Evolutionary conservation across 148 eudicot species (phyloP), one percentile per base, ranked within the genome.

Genomic region (Rhododendron henanense): DNA sequence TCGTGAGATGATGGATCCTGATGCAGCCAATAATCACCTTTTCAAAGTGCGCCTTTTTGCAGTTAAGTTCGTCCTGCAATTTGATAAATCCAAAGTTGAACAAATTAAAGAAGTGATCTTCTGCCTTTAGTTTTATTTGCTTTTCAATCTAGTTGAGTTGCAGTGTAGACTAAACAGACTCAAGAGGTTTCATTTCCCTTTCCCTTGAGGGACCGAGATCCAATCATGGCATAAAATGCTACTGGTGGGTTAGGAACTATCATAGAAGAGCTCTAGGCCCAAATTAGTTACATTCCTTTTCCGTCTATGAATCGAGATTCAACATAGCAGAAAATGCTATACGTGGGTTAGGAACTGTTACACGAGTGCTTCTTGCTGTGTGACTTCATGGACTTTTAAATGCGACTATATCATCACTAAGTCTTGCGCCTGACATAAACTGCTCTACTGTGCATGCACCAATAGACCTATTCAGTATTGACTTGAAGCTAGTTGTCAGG

Each of bases 1-100:
- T 79, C 73, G 84, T 33, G 91, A 85, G 79, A 86, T 91, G 87
- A 86, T 89, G 86, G 94, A 91, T 88, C 93, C 94, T 47, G 90
- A 89, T 90, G 88, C 87, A 78, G 85, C 87, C 82, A 75, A 87
- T 81, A 51, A 76, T 79, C 85, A 85, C 91, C 86, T 88, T 88
- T 84, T 87, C 48, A 84, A 87, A 81, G 86, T 83, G 85, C 93
- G 95, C 78, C 48, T 90, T 80, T 41, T 93, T 79, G 87, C 91
- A 87, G 95, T 90, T 91, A 90, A 90, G 93, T 90, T 81, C 87
- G 74, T 82, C 85, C 14, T 23, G 73, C 41, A 25, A 65, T 71
- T 31, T 10, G 59, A 81, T 55, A 81, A 80, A 21, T 80, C 8
- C 65, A 39, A 25, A 3, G 50, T 41, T 82, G 31, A 45, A 37